Evolutionary conservation across 495 filamentous ascomycete species (phyloP), one percentile per base, ranked within the genome.

Genomic region (Melanomma pulvis-pyrius): DNA sequence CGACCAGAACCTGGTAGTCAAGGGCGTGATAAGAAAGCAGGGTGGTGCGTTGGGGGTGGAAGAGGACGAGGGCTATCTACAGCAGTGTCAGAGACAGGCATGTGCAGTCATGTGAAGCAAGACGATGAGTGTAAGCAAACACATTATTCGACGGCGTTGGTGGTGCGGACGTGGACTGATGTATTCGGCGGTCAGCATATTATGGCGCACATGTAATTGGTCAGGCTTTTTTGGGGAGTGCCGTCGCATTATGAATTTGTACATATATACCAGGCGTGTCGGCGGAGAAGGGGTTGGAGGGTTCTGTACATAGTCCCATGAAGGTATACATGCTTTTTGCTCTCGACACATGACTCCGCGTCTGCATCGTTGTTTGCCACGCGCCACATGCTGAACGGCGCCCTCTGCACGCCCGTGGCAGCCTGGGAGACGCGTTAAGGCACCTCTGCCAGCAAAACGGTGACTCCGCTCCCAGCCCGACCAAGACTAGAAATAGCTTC

Each of bases 1-100:
- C 0, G 83, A 92, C 63, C 93, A 98, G 77, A 83, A 80, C 25
- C 82, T 98, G 67, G 91, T 83, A 66, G 81, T 97, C 21, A 87
- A 84, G 58, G 94, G 94, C 0, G 79, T 92, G 15, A 85, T 88
- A 74, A 82, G 83, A 59, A 86, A 85, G 71, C 78, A 81, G 19
- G 84, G 83, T 6, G 19, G 70, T 59, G 60, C 67, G 60, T 75
- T 81, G 22, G 81, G 81, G 0, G 19, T 67, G 65, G 72, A 75
- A 66, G 86, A 90, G 46, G 88, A 88, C 51, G 80, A 89, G 63
- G 82, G 82, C 4, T 89, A 89, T 74, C 71, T 89, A 34, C 73
- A 79, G 47, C 76, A 81, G 66, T 84, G 79, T 70, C 74, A 76
- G 65, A 67, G 71, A 61, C 65, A 73, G 46, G 70, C 73, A n/a